Base-by-base conservation (phyloP, 176 grass and related monocot genomes). In the Oryza meridionalis region DNA sequence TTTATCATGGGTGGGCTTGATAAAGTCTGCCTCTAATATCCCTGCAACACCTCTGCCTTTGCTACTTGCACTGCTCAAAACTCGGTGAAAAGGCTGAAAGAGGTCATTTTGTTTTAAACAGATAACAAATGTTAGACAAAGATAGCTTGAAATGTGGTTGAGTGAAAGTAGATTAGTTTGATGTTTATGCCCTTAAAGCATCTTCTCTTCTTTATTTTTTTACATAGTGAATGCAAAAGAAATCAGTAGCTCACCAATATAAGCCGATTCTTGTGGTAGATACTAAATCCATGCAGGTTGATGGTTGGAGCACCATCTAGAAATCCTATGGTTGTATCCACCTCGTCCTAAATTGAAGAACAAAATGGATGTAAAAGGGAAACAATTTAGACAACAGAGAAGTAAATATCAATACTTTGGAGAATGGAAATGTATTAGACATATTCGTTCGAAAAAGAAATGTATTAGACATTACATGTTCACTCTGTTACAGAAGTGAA, bases 1-100 rank as follows among this genome's bases (percentile, higher is more conserved):
- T 16, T 86, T 93, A n/a, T 93, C 88, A 62, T 93, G 91, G 16
- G 88, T 93, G 64, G 91, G 91, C 61, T 85, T 90, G 67, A 93
- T 85, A 64, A 85, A 93, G 63, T 93, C 72, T 16, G 53, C 88
- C 69, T 90, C 85, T 32, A 93, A 78, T 29, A 88, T 82, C 17
- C 88, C 91, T 37, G 16, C 78, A 1, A 93, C 53, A 11, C 82
- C 37, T 83, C 44, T 88, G 11, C 85, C 88, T 79, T 84, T 90
- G 59, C 78, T 90, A 65, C 85, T 24, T 0, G 91, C 35, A 31
- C 19, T 35, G 83, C 67, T 77, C 58, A 84, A 71, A 72, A 82
- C 84, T 84, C 17, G 78, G 69, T 77, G 79, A 47, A 93, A 93
- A 7, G 91, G 88, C 88, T 93, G 91, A 46, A 76, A 33, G 14